Evolutionary conservation across 169 alveolate species (phyloP).

Genomic region (Babesia ovata): DNA sequence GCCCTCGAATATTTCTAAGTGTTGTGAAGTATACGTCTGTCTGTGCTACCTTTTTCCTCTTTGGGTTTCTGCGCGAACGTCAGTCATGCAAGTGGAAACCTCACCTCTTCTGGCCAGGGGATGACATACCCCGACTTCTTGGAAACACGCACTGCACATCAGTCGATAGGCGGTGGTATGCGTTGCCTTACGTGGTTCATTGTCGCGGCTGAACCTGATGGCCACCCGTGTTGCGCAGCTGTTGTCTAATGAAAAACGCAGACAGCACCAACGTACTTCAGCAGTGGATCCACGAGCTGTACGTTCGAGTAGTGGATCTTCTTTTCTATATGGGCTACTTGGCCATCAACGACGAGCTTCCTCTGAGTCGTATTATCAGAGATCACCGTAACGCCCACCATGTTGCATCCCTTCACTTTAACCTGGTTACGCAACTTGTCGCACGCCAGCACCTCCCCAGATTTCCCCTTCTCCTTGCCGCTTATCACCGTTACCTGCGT

Average conservation of each 20-base stretch:
- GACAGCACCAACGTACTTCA: slow-evolving; percentile 40
- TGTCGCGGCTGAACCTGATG: slow-evolving; percentile 58
- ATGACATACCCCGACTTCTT: slow-evolving; percentile 86
- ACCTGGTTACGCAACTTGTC: slow-evolving; percentile 81
- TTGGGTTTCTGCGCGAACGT: slow-evolving; percentile 65
- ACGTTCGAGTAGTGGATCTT: slow-evolving; percentile 88
- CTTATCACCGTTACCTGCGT: slow-evolving; percentile 80
- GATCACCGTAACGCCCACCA: slow-evolving; percentile 49
- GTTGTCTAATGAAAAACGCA: background rate
- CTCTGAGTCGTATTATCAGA: slow-evolving; percentile 35
- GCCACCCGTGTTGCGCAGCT: slow-evolving; percentile 77
- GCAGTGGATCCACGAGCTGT: slow-evolving; percentile 83
- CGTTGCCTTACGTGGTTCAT: slow-evolving; percentile 67
- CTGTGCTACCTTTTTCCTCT: slow-evolving; percentile 63
- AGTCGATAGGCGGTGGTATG: slow-evolving; percentile 1
- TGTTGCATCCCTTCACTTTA: slow-evolving; percentile 85
- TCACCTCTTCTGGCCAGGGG: slow-evolving; percentile 85
- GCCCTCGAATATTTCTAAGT: slow-evolving; percentile 60
- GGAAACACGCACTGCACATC: slow-evolving; percentile 78
- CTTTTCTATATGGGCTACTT: slow-evolving; percentile 77
- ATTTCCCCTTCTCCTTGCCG: slow-evolving; percentile 84
- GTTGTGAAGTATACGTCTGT: background rate
- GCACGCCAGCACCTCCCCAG: slow-evolving; percentile 83
- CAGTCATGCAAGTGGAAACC: background rate
- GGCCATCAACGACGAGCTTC: slow-evolving; percentile 71